Evolutionary conservation across 495 filamentous ascomycete species (phyloP).

Genomic region (Pyronema domesticum): DNA sequence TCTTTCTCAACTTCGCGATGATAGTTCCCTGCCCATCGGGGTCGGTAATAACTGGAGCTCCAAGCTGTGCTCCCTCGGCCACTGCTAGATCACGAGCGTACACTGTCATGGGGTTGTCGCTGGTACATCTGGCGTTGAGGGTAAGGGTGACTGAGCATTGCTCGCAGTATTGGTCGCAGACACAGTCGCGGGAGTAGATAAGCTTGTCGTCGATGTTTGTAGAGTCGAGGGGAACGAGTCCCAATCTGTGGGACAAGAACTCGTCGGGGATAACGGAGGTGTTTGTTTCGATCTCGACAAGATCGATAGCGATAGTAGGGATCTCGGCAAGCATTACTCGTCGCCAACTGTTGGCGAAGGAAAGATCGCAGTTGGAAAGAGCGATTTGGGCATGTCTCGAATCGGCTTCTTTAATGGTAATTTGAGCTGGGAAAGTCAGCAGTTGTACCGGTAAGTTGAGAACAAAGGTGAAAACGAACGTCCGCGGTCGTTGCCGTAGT

Average conservation of each 20-base stretch:
- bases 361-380: conserved; percentile 24
- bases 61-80: conserved; percentile 40
- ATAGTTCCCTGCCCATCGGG: conserved; percentile 59
- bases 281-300: conserved; percentile 83
- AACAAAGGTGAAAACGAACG: conserved; percentile 9
- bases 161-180: conserved; percentile 85
- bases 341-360: conserved; percentile 83
- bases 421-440: conserved; percentile 19
- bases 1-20: conserved; percentile 73
- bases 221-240: conserved; percentile 73
- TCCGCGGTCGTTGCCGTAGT: conserved; percentile 23
- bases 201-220: conserved; percentile 66
- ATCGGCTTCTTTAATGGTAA: conserved; percentile 23
- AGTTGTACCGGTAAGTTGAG: background rate
- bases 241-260: conserved; percentile 83
- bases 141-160: conserved; percentile 68
- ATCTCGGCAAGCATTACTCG: conserved; percentile 87
- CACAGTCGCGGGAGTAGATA: conserved; percentile 83
- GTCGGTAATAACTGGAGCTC: conserved; percentile 73
- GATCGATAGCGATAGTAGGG: conserved; percentile 74
- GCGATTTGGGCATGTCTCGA: conserved; percentile 22
- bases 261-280: conserved; percentile 90
- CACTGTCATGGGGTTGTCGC: conserved; percentile 70
- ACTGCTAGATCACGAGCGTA: conserved; percentile 75
- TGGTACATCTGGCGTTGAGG: conserved; percentile 65